phyloP scores from a whole-genome alignment of 805 yeast species.

The Tetrapisispora iriomotensis region DNA sequence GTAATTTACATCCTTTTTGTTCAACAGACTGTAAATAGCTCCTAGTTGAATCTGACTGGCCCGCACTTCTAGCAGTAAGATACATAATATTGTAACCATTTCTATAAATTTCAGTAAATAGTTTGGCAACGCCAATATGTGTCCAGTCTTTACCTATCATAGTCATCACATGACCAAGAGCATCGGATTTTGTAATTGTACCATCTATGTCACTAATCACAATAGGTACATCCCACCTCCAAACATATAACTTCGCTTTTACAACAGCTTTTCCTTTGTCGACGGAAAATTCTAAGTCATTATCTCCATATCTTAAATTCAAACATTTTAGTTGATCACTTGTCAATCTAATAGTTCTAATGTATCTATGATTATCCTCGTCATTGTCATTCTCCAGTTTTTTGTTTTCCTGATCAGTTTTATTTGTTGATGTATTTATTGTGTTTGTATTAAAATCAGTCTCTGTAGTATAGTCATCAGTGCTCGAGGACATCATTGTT shows the following conservation, averaged over 20 bases:
- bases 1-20: conserved; percentile 67
- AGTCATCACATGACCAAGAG: conserved; percentile 89
- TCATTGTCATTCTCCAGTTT: background rate
- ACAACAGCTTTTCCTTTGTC: conserved; percentile 75
- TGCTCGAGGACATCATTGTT: background rate
- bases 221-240: conserved; percentile 79
- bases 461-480: conserved; percentile 2
- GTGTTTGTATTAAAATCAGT: conserved; percentile 1
- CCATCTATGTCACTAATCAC: conserved; percentile 98
- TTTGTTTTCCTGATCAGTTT: background rate
- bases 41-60: conserved; percentile 88
- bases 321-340: conserved; percentile 77
- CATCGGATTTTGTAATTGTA: conserved; percentile 95
- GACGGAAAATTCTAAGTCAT: conserved; percentile 68
- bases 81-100: conserved; percentile 93
- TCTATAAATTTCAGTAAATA: conserved; percentile 73
- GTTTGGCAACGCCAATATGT: conserved; percentile 86
- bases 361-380: conserved; percentile 33
- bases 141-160: conserved; percentile 98
- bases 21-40: conserved; percentile 67
- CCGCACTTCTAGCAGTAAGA: conserved; percentile 89
- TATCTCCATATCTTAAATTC: conserved; percentile 67
- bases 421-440: background rate
- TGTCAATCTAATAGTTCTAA: conserved; percentile 82
- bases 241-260: conserved; percentile 61